phyloP scores from a whole-genome alignment of 352 stramenopile species.

The Phytophthora quininea region DNA sequence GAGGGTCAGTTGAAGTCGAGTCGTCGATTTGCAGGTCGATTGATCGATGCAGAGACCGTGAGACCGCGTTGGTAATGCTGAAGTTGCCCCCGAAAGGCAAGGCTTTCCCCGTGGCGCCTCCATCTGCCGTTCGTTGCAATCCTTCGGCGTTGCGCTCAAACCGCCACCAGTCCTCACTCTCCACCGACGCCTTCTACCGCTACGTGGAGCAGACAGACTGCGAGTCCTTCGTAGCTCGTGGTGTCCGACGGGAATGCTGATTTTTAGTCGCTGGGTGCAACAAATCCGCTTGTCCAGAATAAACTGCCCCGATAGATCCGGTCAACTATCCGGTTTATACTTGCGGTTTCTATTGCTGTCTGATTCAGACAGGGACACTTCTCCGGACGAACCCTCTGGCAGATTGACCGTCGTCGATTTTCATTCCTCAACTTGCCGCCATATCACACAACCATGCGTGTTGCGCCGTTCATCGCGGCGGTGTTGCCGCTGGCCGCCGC shows the following conservation, averaged over 20 bases:
- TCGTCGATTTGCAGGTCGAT: neutral
- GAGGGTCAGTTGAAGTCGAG: neutral
- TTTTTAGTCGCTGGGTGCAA: neutral
- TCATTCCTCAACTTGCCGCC: conserved; percentile 31
- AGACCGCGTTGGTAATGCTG: neutral
- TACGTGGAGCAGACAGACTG: too few species aligned
- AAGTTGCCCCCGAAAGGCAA: neutral
- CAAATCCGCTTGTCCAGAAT: conserved; percentile 1
- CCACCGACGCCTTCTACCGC: too few species aligned
- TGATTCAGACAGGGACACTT: neutral
- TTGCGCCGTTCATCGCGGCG: too few species aligned
- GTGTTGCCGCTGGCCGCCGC: conserved; percentile 11
- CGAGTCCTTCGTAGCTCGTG: too few species aligned
- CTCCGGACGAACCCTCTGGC: neutral
- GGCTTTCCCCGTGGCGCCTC: neutral
- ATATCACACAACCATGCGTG: too few species aligned
- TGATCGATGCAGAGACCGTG: neutral
- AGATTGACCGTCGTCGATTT: neutral
- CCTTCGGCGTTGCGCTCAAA: neutral
- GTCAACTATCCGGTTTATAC: neutral
- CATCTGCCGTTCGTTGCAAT: neutral
- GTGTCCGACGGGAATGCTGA: neutral
- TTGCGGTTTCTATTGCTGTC: neutral
- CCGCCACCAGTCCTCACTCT: too few species aligned
- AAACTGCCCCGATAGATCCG: neutral